Percentiles rank a stretch among this genome's conserved stretches.
These are phyloP conservation scores for Arabidopsis lyrata DNA, from an alignment of 441 rosid species.

Conservation along the genomic window DNA sequence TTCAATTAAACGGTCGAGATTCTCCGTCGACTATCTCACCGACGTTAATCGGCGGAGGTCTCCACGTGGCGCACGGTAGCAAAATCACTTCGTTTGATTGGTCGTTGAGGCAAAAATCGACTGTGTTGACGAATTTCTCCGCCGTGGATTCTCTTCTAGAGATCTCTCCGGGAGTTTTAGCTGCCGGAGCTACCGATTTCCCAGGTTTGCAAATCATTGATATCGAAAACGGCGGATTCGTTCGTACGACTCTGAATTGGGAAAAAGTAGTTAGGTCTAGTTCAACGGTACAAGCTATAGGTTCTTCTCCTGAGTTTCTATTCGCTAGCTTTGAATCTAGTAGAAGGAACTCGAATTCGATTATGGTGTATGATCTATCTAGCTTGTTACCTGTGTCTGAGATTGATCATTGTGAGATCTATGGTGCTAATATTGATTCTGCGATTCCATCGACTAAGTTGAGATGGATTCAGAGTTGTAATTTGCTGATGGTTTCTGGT, in stretches of 20 bases:
- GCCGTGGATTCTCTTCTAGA: slow-evolving; percentile 83
- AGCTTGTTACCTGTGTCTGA: slow-evolving; percentile 67
- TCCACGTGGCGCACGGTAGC: slow-evolving; percentile 89
- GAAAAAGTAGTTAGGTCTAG: slow-evolving; percentile 71
- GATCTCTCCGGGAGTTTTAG: slow-evolving; percentile 60
- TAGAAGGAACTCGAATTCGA: slow-evolving; percentile 80
- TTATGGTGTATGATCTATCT: slow-evolving; percentile 78
- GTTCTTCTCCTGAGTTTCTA: slow-evolving; percentile 58
- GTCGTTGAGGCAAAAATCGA: slow-evolving; percentile 71
- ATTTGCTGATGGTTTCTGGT: slow-evolving; percentile 82
- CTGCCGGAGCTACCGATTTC: slow-evolving; percentile 89
- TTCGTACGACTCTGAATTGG: slow-evolving; percentile 67
- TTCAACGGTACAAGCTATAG: slow-evolving; percentile 86
- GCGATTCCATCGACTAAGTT: slow-evolving; percentile 82
- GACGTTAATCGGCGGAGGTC: slow-evolving; percentile 60
- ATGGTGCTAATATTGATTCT: slow-evolving; percentile 76
- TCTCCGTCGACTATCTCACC: slow-evolving; percentile 66
- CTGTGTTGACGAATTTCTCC: slow-evolving; percentile 75
- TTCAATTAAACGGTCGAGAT: slow-evolving; percentile 77
- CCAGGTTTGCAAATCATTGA: slow-evolving; percentile 87
- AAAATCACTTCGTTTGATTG: slow-evolving; percentile 90
- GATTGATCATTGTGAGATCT: slow-evolving; percentile 75
- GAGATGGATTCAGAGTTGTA: slow-evolving; percentile 69
- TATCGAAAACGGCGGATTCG: slow-evolving; percentile 66
- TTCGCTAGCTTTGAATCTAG: slow-evolving; percentile 90